Conservation (phyloP, 2,329 filamentous ascomycete species). For the Penicillium aurantiogriseum region DNA sequence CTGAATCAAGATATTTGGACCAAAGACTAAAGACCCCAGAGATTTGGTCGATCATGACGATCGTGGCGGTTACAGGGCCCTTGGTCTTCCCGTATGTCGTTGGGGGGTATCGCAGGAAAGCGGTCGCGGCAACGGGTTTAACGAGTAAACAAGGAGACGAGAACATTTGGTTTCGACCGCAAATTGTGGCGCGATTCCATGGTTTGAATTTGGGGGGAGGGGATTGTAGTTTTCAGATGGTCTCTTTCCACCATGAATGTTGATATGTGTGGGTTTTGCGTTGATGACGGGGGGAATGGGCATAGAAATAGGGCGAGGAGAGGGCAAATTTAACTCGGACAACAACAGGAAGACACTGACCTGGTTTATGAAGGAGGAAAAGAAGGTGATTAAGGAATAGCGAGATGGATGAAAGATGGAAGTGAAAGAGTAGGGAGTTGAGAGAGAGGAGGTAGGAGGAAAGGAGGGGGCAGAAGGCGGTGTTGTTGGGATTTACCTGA, state of each 20-base stretch:
- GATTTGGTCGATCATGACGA: slow-evolving; percentile 14
- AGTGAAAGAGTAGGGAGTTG: slow-evolving; percentile 15
- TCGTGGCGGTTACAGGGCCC: slow-evolving; percentile 7
- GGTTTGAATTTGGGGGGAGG: neutral
- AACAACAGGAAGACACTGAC: slow-evolving; percentile 23
- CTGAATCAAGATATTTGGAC: neutral
- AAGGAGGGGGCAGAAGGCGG: slow-evolving; percentile 27
- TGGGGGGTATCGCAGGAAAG: slow-evolving; percentile 15
- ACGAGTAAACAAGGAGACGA: slow-evolving; percentile 22
- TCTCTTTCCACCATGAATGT: slow-evolving; percentile 2
- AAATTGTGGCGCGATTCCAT: slow-evolving; percentile 4
- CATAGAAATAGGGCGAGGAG: slow-evolving; percentile 5
- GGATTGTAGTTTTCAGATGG: neutral
- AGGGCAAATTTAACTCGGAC: slow-evolving; percentile 4
- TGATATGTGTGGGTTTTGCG: slow-evolving; percentile 18
- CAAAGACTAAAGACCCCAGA: neutral
- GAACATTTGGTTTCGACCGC: neutral
- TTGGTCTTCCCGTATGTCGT: slow-evolving; percentile 14
- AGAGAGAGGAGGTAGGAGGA: slow-evolving; percentile 18
- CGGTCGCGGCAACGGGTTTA: slow-evolving; percentile 26
- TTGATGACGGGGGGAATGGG: slow-evolving; percentile 8
- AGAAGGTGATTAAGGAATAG: slow-evolving; percentile 15
- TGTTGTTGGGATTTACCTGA: slow-evolving; percentile 29
- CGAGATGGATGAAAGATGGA: slow-evolving; percentile 15
- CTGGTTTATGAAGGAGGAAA: slow-evolving; percentile 21